Evolutionary conservation across 352 stramenopile genomes (phyloP), one percentile per base, ranked within the genome.

Genomic region (Thalassiosira hispida): DNA sequence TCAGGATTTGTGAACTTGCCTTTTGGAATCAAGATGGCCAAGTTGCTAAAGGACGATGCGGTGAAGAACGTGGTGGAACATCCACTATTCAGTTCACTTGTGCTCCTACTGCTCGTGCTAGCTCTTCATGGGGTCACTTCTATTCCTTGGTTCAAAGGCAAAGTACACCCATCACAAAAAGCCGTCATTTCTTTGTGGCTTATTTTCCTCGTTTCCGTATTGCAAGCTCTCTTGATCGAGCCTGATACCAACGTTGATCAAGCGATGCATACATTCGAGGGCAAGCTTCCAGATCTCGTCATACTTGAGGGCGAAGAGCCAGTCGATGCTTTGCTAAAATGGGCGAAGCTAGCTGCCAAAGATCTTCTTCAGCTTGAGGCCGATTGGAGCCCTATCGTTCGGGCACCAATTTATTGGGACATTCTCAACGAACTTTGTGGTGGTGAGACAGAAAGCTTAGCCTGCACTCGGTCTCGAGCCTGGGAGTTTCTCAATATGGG

Each of bases 361-460:
- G 64, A 86, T 33, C 75, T 79, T 46, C 73, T n/a, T n/a, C n/a
- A n/a, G n/a, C n/a, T n/a, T n/a, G n/a, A n/a, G n/a, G n/a, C n/a
- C n/a, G n/a, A n/a, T n/a, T n/a, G n/a, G n/a, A n/a, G 78, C 20
- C 81, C 81, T 9, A 73, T 88, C 23, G 67, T 81, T 60, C 60
- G 81, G 35, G 66, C 84, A 56, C 67, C 62, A 27, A 83, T 86
- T 53, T 79, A 85, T 35, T 77, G 29, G 18, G 77, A 80, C 22
- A 80, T 88, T 25, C 31, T 88, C 1, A 77, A 88, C 51, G 73
- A 88, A 67, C 20, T 84, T 22, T 86, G 81, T 53, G 72, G 81
- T 53, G 72, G 29, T 16, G 18, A 79, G 63, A 81, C 51, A 23
- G 62, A 76, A 53, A 49, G 20, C 29, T 31, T 84, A 4, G 67